Conservation (phyloP, 139 green algal species). For the Chlorella sorokiniana region DNA sequence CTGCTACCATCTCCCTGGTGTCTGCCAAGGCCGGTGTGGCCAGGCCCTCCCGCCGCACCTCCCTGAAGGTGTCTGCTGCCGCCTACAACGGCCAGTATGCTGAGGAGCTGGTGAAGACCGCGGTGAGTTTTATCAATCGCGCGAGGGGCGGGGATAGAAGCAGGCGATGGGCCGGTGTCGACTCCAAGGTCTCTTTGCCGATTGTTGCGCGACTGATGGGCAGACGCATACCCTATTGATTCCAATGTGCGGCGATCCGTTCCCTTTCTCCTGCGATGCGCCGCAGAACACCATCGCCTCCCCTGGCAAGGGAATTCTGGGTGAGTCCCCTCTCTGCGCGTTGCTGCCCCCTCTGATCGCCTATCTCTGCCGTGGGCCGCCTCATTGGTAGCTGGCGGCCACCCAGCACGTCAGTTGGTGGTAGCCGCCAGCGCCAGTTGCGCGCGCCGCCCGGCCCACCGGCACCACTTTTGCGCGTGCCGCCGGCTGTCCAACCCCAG, state of each 20-base stretch:
- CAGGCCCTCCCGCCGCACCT: neutral
- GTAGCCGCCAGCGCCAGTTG: no score
- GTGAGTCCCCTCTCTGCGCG: neutral
- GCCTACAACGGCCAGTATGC: slow-evolving; percentile 29
- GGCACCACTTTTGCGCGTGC: neutral
- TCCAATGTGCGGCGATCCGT: no score
- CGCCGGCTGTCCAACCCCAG: neutral
- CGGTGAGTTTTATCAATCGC: neutral
- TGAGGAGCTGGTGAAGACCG: slow-evolving; percentile 29
- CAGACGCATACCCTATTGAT: no score
- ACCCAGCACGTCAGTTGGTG: no score
- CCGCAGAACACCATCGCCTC: slow-evolving; percentile 83
- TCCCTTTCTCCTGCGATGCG: neutral
- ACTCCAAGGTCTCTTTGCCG: no score
- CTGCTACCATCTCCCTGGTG: neutral
- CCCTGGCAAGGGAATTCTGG: slow-evolving; percentile 91
- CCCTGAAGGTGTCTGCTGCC: slow-evolving; percentile 6
- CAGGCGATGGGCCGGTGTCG: neutral
- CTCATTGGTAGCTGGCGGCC: no score
- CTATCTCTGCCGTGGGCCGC: neutral
- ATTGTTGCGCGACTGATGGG: no score
- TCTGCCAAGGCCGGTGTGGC: neutral
- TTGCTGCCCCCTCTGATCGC: neutral
- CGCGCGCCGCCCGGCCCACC: no score
- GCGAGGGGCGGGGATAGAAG: neutral